Evolutionary conservation across 2,329 filamentous ascomycete species (phyloP), one percentile per base, ranked within the genome.

Genomic region (Ascocoryne sarcoides): DNA sequence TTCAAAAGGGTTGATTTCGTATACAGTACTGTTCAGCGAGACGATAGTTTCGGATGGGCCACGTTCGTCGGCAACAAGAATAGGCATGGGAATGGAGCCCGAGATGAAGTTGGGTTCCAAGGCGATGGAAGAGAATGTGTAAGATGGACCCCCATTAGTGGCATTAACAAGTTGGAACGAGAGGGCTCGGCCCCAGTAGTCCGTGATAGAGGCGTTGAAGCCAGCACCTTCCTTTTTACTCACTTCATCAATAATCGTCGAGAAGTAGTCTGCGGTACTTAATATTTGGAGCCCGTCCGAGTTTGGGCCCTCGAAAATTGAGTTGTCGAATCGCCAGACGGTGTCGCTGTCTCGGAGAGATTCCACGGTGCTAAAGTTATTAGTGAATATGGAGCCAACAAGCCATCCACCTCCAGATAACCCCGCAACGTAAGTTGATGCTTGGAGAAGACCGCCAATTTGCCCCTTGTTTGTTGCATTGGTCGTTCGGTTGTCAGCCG

Each of bases 131-230:
- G 86, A 93, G 66, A 81, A 94, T 3, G 88, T 95, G 55, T 82
- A 88, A 10, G 68, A 70, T 10, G 82, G 76, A 0, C 85, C 88
- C 29, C 88, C 89, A 45, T 84, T 64, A 1, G 70, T 71, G 4
- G 76, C 82, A 57, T 90, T 84, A 58, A 95, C 74, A 35, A 95
- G 73, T 64, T 95, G 88, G 62, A 83, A 93, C 1, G 81, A 81
- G n/a, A 95, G 70, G 34, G 84, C 84, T 43, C 88, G 82, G 19
- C 84, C 85, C 82, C 88, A 94, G 61, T 87, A 87, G 65, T 95
- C 89, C 0, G 89, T 95, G 42, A 95, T 70, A 7, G 84, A 83
- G 3, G 74, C 75, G 33, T 79, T 66, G 56, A 71, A 89, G 0
- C 77, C 75, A 12, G 79, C 81, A 43, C 79, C 60, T 1, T 57